These are phyloP conservation scores for Xylaria nigripes DNA, from an alignment of 495 filamentous ascomycete species.

Conservation along the genomic window DNA sequence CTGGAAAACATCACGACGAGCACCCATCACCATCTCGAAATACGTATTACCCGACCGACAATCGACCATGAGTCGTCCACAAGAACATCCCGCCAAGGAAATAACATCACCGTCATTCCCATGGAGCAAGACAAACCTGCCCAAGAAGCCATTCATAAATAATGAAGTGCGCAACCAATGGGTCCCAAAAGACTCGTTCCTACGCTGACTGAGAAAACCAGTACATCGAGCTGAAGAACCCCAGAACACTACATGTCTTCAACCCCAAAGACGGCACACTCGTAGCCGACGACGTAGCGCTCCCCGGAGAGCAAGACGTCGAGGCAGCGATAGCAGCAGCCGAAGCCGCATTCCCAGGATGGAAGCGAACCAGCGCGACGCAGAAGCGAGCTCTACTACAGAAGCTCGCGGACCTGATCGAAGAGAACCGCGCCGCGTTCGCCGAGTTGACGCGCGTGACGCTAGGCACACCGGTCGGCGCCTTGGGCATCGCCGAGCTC, in stretches of 20 bases:
- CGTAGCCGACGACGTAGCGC: conserved; percentile 39
- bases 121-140: conserved; percentile 28
- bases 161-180: conserved; percentile 24
- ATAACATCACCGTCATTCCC: not conserved
- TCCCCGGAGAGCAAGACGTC: conserved; percentile 46
- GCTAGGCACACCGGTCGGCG: conserved; percentile 27
- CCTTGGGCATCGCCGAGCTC: conserved; percentile 24
- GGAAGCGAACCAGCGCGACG: conserved; percentile 36
- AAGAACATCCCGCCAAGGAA: not conserved
- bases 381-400: conserved; percentile 26
- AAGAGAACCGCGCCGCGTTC: conserved; percentile 24
- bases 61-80: not conserved
- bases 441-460: conserved; percentile 29
- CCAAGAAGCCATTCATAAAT: conserved; percentile 39
- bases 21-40: too few relatives aligned
- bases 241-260: conserved; percentile 32
- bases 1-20: too few relatives aligned
- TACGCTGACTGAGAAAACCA: not conserved
- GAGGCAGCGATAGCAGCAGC: conserved; percentile 46
- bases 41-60: conserved; percentile 2
- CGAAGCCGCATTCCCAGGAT: conserved; percentile 42
- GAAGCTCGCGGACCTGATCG: conserved; percentile 36
- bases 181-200: not conserved
- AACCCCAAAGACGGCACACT: conserved; percentile 35
- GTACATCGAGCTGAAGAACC: conserved; percentile 33